Conservation (phyloP, 1,284 basidiomycete genomes). For the Agaricales sp. region DNA sequence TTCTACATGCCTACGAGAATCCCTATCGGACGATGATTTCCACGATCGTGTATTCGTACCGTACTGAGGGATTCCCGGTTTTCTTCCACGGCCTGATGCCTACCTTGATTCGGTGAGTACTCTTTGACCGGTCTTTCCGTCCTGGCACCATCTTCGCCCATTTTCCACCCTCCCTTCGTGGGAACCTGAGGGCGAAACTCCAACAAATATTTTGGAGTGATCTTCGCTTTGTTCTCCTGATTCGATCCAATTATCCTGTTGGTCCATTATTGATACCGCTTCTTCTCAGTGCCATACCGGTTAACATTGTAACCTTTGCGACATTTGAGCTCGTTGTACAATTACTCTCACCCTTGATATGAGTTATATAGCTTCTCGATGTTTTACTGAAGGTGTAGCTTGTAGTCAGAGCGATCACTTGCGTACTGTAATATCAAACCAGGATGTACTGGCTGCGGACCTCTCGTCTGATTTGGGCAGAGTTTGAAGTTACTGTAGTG, state of each 20-base stretch:
- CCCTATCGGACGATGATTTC: conserved; percentile 48
- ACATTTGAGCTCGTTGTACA: conserved; percentile 39
- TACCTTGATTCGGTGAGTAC: conserved; percentile 63
- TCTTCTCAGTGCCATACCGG: conserved; percentile 31
- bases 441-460: no score
- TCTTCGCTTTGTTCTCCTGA: no score
- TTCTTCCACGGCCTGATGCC: conserved; percentile 72
- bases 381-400: no score
- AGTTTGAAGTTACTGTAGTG: no score
- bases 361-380: no score
- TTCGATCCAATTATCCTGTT: conserved; percentile 1
- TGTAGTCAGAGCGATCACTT: no score
- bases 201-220: no score
- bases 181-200: no score
- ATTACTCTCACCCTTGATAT: conserved; percentile 11
- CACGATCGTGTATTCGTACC: conserved; percentile 52
- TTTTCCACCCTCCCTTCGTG: no score
- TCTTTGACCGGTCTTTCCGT: background rate
- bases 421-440: no score
- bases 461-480: no score
- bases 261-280: conserved; percentile 1
- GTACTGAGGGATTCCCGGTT: conserved; percentile 51
- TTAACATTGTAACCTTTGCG: conserved; percentile 48
- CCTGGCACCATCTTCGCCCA: no score
- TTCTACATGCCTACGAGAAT: conserved; percentile 16